Conservation (phyloP, 495 filamentous ascomycete genomes). For the Chaetomium cochliodes region DNA sequence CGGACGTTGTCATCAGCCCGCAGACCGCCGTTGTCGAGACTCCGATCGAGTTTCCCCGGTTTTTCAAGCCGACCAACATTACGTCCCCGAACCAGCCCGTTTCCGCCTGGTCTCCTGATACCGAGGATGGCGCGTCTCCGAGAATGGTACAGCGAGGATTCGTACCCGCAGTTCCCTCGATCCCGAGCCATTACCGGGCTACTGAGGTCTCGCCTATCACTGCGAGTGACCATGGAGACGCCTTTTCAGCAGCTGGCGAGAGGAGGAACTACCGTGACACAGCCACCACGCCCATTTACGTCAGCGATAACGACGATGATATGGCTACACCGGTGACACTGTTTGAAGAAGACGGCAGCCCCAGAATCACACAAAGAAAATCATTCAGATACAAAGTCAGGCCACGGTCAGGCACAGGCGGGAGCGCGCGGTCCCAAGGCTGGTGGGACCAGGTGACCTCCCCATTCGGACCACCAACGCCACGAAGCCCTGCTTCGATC, state of each 20-base stretch:
- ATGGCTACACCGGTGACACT: slow-evolving; percentile 44
- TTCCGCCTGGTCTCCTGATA: slow-evolving; percentile 61
- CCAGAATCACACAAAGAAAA: slow-evolving; percentile 32
- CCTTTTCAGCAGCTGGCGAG: background rate
- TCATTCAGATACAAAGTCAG: slow-evolving; percentile 33
- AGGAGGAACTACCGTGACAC: slow-evolving; percentile 21
- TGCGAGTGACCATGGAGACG: slow-evolving; percentile 4
- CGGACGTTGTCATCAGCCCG: slow-evolving; percentile 53
- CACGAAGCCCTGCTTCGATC: background rate
- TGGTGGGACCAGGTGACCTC: slow-evolving; percentile 91
- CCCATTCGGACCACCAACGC: slow-evolving; percentile 54
- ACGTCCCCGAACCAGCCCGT: slow-evolving; percentile 52
- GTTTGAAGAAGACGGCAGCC: slow-evolving; percentile 51
- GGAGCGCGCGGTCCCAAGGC: slow-evolving; percentile 63
- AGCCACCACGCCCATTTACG: slow-evolving; percentile 25
- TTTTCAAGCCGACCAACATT: slow-evolving; percentile 34
- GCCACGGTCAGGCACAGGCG: slow-evolving; percentile 36
- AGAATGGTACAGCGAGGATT: slow-evolving; percentile 30
- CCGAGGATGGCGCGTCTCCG: slow-evolving; percentile 24
- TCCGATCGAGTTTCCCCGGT: slow-evolving; percentile 37
- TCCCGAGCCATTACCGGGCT: slow-evolving; percentile 33
- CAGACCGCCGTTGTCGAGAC: slow-evolving; percentile 49
- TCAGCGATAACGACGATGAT: slow-evolving; percentile 37
- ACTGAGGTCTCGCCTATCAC: slow-evolving; percentile 3
- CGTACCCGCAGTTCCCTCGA: slow-evolving; percentile 60